Conservation (phyloP, 2,329 filamentous ascomycete species). For the Penicillium sp. region DNA sequence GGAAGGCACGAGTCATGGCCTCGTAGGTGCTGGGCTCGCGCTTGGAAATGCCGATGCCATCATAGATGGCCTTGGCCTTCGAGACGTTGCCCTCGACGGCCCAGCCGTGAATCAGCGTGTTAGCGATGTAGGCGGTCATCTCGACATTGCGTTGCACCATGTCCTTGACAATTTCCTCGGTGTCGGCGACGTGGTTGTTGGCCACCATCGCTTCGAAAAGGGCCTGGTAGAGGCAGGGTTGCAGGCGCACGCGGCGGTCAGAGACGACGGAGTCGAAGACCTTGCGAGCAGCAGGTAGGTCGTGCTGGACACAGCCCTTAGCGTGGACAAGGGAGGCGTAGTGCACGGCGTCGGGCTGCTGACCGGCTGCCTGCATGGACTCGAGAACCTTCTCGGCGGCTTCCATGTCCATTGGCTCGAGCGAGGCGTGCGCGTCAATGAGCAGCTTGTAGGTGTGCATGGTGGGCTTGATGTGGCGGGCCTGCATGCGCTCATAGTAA, state of each 20-base stretch:
- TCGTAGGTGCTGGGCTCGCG: constrained; percentile 98
- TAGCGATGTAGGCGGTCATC: constrained; percentile 96
- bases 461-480: constrained; percentile 81
- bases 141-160: constrained; percentile 75
- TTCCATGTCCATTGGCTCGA: constrained; percentile 85
- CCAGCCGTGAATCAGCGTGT: constrained; percentile 97
- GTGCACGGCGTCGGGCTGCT: constrained; percentile 85
- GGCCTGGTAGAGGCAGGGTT: constrained; percentile 89
- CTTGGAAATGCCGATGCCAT: constrained; percentile 70
- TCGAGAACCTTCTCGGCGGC: constrained; percentile 82
- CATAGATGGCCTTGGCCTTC: constrained; percentile 77
- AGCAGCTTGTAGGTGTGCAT: constrained; percentile 97
- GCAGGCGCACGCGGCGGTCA: constrained; percentile 65
- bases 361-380: constrained; percentile 70
- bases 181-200: constrained; percentile 79
- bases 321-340: constrained; percentile 95
- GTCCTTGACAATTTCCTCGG: constrained; percentile 68
- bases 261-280: constrained; percentile 79
- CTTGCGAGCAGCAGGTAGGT: constrained; percentile 76
- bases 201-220: constrained; percentile 97
- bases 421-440: constrained; percentile 89
- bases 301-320: constrained; percentile 88
- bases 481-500: constrained; percentile 94
- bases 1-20: constrained; percentile 92
- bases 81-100: constrained; percentile 75